Base-by-base conservation (phyloP, 2,329 filamentous ascomycete species). In the Trichophyton verrucosum region DNA sequence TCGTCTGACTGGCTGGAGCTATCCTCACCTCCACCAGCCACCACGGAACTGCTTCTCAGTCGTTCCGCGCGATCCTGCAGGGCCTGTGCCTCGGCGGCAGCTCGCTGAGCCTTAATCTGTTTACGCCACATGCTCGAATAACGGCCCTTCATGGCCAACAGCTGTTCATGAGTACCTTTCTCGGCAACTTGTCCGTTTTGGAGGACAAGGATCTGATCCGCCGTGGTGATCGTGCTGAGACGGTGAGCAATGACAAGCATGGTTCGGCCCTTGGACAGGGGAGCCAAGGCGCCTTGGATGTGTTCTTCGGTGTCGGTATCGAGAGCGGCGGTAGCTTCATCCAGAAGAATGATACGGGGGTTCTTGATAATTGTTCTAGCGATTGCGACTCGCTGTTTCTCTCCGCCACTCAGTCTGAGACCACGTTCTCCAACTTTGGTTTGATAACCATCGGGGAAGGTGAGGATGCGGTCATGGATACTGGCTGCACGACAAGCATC, bases 231-330 rank as follows among this genome's bases (percentile, higher is more conserved):
- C 1, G 87, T 91, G 36, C 89, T 94, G 24, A 96, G 77, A 60
- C 90, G 86, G 73, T 95, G 90, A 59, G 94, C 94, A 76, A 99
- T 97, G 58, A 97, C 91, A 63, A 99, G 83, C 77, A 96, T 86
- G 0, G 94, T 99, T 55, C 94, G 87, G 57, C 91, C 91, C 66
- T 87, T 80, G 15, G 89, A 89, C 55, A 97, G 83, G 13, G 83
- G 89, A 61, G 86, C 86, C 36, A 99, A 82, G 40, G 91, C 91
- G 62, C 87, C 83, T 74, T 96, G 91, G 62, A 96, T 96, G 70
- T 95, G 88, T 72, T 95, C 88, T 73, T 96, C 91, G 0, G 91
- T 96, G 66, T 94, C 89, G 0, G 89, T 91, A 71, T 96, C 91
- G 33, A 96, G 79, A 8, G 91, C 91, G 38, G 91, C 92, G 1